Evolutionary conservation across 164 flowering plant genomes (phyloP).

Genomic region (Dillenia turbinata): DNA sequence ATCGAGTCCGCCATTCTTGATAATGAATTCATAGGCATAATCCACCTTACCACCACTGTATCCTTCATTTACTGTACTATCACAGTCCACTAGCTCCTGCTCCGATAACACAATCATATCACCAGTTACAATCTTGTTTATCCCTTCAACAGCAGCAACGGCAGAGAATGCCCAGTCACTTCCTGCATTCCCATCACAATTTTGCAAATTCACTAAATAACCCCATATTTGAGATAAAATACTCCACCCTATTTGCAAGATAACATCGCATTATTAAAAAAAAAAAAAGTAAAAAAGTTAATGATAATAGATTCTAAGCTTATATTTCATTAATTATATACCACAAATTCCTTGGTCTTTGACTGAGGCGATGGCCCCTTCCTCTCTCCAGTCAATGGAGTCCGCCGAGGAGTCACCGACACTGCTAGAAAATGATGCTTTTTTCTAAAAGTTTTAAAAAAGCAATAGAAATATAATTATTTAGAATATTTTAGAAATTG

Average conservation of each 20-base stretch:
- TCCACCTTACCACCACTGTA: slow-evolving; percentile 94
- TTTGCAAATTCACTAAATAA: not conserved
- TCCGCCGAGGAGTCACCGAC: slow-evolving; percentile 72
- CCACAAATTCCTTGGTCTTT: slow-evolving; percentile 95
- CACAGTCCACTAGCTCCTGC: slow-evolving; percentile 89
- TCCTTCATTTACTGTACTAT: slow-evolving; percentile 62
- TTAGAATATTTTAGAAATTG: too few relatives aligned
- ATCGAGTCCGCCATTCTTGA: slow-evolving; percentile 79
- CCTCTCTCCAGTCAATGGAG: slow-evolving; percentile 75
- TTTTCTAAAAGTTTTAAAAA: too few relatives aligned
- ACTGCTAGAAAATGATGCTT: not conserved
- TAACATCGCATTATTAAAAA: too few relatives aligned
- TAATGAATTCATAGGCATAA: slow-evolving; percentile 73
- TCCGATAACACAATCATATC: slow-evolving; percentile 66
- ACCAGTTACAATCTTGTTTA: slow-evolving; percentile 65
- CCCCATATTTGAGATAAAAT: too few relatives aligned
- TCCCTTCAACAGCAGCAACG: slow-evolving; percentile 68
- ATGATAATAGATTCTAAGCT: too few relatives aligned
- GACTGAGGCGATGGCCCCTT: slow-evolving; percentile 67
- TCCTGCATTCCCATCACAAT: slow-evolving; percentile 37
- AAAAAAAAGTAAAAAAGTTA: not conserved
- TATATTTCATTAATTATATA: too few relatives aligned
- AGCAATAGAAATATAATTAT: too few relatives aligned
- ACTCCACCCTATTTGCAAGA: too few relatives aligned
- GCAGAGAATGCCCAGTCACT: slow-evolving; percentile 96